Evolutionary conservation across 2,329 filamentous ascomycete species (phyloP), one percentile per base, ranked within the genome.

Genomic region (Colletotrichum costaricense): DNA sequence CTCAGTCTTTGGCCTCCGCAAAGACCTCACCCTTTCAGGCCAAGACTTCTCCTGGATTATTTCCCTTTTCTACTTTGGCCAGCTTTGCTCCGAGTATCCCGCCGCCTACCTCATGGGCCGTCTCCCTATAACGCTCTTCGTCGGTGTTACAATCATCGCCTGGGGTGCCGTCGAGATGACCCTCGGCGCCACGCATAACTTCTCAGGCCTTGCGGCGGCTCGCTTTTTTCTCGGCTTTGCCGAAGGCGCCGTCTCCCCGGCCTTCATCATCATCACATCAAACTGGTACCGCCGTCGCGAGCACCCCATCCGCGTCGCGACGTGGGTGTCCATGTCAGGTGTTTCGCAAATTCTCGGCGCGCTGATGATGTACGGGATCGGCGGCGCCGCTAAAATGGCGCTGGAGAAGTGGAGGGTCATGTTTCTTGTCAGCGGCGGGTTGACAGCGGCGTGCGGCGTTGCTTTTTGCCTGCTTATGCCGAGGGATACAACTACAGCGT

Each of bases 201-300:
- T 80, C 30, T 65, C 58, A 1, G 76, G 77, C 0, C 62, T 81
- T 5, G 78, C 77, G 12, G 74, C 75, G 0, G 74, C 75, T 3
- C 71, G 80, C 5, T 81, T 80, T 73, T 74, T 81, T n/a, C 78
- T 81, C 3, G 80, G 80, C 2, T 76, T 81, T 42, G 64, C 75
- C 24, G 80, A 82, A 49, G 79, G 76, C 26, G 77, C 78, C 5
- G 79, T 81, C 0, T 80, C 79, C 1, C 80, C 80, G 2, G 79
- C 79, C 22, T 82, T 81, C 65, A 75, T 82, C 38, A 78, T 79
- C 56, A 78, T 82, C 56, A 82, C 79, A 2, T 78, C 77, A 16
- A 78, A 77, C 52, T 82, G 78, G 79, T 82, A 81, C 65, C 76
- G 75, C 8, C 75, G 73, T 8, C 72, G 74, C 24, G 80, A 82